phyloP scores from a whole-genome alignment of 768 basidiomycete genomes.

The Termitomyces sp. region DNA sequence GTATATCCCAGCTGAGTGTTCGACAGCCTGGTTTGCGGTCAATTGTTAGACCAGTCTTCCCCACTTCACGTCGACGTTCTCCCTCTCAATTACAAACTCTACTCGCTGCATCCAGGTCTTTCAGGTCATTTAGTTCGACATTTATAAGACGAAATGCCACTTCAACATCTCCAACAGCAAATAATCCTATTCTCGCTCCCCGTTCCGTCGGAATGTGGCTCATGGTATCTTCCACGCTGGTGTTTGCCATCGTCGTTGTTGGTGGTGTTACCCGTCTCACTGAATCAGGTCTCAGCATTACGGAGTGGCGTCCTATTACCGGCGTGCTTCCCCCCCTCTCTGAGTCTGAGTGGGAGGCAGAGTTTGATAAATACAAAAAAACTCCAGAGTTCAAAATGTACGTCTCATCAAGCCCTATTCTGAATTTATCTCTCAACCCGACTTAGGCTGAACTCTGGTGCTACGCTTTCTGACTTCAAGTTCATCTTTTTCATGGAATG shows the following conservation, averaged over 20 bases:
- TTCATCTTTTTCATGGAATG: constrained; percentile 98
- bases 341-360: constrained; percentile 70
- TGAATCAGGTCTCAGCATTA: constrained; percentile 95
- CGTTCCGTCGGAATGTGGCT: constrained; percentile 82
- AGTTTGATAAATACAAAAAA: constrained; percentile 90
- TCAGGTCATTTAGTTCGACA: constrained; percentile 2
- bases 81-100: constrained; percentile 4
- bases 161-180: constrained; percentile 1
- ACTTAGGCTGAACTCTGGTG: constrained; percentile 79
- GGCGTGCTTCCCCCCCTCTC: constrained; percentile 83
- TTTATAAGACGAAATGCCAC: background rate
- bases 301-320: constrained; percentile 93
- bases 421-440: background rate
- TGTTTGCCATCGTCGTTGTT: constrained; percentile 90
- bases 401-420: constrained; percentile 22
- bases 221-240: constrained; percentile 74
- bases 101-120: constrained; percentile 1
- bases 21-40: background rate
- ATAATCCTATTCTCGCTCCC: constrained; percentile 55
- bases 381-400: constrained; percentile 97
- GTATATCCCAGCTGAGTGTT: background rate
- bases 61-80: background rate
- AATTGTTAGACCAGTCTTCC: background rate
- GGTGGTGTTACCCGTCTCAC: constrained; percentile 96
- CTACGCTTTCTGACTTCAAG: constrained; percentile 89